A percentile compares a stretch with the other conserved stretches of the same genome.
Evolutionary conservation across 345 rosid genomes (phyloP).

Genomic region (Iberis pinnata): DNA sequence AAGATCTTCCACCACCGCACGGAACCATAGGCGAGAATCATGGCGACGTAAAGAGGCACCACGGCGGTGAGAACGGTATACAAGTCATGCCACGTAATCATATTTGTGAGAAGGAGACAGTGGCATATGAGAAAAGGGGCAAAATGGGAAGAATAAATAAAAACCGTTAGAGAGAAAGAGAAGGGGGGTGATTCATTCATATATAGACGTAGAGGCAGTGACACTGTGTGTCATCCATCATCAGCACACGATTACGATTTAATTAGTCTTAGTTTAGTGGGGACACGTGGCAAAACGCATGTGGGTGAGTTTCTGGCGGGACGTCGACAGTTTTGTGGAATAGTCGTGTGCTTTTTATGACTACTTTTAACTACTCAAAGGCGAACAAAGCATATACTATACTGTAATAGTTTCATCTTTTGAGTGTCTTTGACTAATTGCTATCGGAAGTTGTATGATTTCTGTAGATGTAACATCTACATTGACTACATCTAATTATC

Average conservation of each 20-base stretch:
- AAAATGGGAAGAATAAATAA: conserved; percentile 28
- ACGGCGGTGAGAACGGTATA: conserved; percentile 88
- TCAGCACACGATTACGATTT: conserved; percentile 24
- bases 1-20: conserved; percentile 98
- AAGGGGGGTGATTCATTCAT: background rate
- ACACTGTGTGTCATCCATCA: conserved; percentile 4
- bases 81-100: conserved; percentile 70
- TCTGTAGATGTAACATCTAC: background rate
- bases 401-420: too few species aligned
- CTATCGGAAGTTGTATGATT: background rate
- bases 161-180: conserved; percentile 33
- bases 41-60: conserved; percentile 87
- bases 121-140: conserved; percentile 20
- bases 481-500: too few species aligned
- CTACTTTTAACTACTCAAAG: too few species aligned
- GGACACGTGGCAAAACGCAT: conserved; percentile 19
- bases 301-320: conserved; percentile 21
- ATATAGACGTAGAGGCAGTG: conserved; percentile 26
- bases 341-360: conserved; percentile 23
- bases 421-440: background rate
- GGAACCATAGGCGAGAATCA: conserved; percentile 90
- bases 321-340: conserved; percentile 25
- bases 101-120: conserved; percentile 25
- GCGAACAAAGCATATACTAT: too few species aligned
- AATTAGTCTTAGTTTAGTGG: background rate